Evolutionary conservation across 1,139 yeast genomes (phyloP).

Genomic region (Hemisphaericaspora xylofermentans): DNA sequence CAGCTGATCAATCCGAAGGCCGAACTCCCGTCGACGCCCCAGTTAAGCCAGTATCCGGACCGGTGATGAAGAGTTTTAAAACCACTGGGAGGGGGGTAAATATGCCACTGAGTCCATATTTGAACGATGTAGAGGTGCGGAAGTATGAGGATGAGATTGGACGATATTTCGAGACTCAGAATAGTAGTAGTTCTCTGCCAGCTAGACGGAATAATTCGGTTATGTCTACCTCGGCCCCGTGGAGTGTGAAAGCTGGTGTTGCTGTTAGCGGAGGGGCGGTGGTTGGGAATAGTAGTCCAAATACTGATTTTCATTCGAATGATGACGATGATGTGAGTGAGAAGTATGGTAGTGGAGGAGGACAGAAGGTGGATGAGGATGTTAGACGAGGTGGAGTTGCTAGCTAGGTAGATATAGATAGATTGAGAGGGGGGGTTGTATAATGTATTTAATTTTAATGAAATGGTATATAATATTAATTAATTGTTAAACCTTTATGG

Average conservation of each 20-base stretch:
- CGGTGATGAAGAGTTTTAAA: conserved; percentile 31
- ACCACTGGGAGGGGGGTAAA: conserved; percentile 27
- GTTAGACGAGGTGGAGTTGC: conserved; percentile 3
- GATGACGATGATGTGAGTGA: conserved; percentile 20
- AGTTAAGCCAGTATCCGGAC: conserved; percentile 28
- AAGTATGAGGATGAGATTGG: conserved; percentile 1
- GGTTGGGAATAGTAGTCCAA: conserved; percentile 35
- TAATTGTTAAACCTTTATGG: too few relatives aligned
- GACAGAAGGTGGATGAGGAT: neutral
- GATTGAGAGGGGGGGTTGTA: too few relatives aligned
- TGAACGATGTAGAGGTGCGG: conserved; percentile 4
- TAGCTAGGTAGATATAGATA: neutral
- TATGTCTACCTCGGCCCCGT: conserved; percentile 29
- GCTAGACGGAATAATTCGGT: conserved; percentile 22
- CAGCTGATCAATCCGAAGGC: too few relatives aligned
- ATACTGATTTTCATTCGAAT: conserved; percentile 33
- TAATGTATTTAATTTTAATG: neutral
- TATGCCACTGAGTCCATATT: conserved; percentile 46
- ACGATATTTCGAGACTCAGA: conserved; percentile 28
- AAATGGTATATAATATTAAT: too few relatives aligned
- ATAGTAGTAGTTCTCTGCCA: conserved; percentile 11
- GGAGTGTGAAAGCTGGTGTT: neutral
- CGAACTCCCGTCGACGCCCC: conserved; percentile 35
- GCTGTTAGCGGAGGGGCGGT: conserved; percentile 10
- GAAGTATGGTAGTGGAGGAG: neutral